Percentiles rank a stretch among this genome's conserved stretches.
Evolutionary conservation across 2,329 filamentous ascomycete species (phyloP).

Genomic region (Moelleriella libera): DNA sequence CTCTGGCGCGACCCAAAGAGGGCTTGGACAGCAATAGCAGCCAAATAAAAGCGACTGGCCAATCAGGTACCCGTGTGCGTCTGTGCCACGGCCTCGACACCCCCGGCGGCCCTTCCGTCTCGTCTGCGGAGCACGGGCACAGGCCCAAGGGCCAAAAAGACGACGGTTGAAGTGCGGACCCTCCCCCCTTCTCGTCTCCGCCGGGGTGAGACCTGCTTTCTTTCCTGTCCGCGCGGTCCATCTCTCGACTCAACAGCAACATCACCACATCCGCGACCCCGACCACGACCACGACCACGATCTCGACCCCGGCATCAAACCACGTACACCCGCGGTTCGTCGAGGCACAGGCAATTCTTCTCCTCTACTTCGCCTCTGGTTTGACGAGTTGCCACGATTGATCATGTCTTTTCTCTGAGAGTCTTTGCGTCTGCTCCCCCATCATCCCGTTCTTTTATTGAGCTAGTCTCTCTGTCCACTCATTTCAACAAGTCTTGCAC

Average conservation of each 20-base stretch:
- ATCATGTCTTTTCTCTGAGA: constrained; percentile 20
- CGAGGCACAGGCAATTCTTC: constrained; percentile 5
- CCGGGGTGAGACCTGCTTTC: constrained; percentile 6
- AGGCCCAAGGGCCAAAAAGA: not conserved
- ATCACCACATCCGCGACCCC: not conserved
- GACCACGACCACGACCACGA: not conserved
- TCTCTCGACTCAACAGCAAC: not conserved
- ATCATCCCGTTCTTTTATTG: constrained; percentile 5
- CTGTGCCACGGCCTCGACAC: not conserved
- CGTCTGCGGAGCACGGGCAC: not conserved
- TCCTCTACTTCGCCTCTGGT: constrained; percentile 5
- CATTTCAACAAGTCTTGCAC: constrained; percentile 6
- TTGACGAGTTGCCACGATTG: constrained; percentile 9
- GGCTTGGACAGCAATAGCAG: not conserved
- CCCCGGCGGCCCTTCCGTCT: not conserved
- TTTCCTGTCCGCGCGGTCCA: not conserved
- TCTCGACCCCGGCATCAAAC: too few species aligned
- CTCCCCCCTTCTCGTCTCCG: not conserved
- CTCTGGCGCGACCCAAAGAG: not conserved
- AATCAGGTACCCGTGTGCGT: not conserved
- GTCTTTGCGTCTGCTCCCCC: constrained; percentile 8
- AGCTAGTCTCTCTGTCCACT: constrained; percentile 10
- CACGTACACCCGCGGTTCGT: not conserved
- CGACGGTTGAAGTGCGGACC: not conserved
- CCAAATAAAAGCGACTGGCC: not conserved